Evolutionary conservation across 495 filamentous ascomycete species (phyloP).

Genomic region (Lasiosphaeria ovina): DNA sequence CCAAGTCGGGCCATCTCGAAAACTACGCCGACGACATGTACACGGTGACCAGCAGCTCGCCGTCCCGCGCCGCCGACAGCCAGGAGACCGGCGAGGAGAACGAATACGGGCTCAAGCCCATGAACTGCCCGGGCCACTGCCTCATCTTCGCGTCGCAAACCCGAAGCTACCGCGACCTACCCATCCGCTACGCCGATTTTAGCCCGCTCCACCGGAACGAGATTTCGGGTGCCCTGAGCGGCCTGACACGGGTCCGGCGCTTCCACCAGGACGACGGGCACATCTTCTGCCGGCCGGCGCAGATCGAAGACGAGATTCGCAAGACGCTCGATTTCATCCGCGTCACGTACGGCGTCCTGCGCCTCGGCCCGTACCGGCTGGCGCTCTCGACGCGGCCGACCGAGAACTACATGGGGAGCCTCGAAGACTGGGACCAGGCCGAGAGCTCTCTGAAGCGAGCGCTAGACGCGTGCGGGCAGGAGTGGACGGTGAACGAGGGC

Average conservation of each 20-base stretch:
- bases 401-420: constrained; percentile 73
- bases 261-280: constrained; percentile 97
- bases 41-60: constrained; percentile 64
- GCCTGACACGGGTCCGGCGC: constrained; percentile 82
- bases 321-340: constrained; percentile 77
- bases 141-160: constrained; percentile 72
- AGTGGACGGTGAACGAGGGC: constrained; percentile 72
- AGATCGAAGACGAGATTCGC: constrained; percentile 78
- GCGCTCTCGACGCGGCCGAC: constrained; percentile 80
- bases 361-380: constrained; percentile 70
- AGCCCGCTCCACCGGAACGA: constrained; percentile 90
- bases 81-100: constrained; percentile 56
- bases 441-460: constrained; percentile 71
- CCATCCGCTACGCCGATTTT: constrained; percentile 91
- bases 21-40: constrained; percentile 97
- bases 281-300: constrained; percentile 84
- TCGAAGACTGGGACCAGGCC: constrained; percentile 79
- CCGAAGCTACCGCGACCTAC: constrained; percentile 77
- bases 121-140: constrained; percentile 97
- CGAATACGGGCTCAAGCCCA: constrained; percentile 89
- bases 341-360: constrained; percentile 72
- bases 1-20: constrained; percentile 85
- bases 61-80: constrained; percentile 33
- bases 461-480: constrained; percentile 60
- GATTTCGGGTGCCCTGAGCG: constrained; percentile 78